Percentiles rank a stretch among this genome's conserved stretches.
These are phyloP conservation scores for Vaccinium corymbosum DNA, from an alignment of 148 eudicot species.

Conservation along the genomic window DNA sequence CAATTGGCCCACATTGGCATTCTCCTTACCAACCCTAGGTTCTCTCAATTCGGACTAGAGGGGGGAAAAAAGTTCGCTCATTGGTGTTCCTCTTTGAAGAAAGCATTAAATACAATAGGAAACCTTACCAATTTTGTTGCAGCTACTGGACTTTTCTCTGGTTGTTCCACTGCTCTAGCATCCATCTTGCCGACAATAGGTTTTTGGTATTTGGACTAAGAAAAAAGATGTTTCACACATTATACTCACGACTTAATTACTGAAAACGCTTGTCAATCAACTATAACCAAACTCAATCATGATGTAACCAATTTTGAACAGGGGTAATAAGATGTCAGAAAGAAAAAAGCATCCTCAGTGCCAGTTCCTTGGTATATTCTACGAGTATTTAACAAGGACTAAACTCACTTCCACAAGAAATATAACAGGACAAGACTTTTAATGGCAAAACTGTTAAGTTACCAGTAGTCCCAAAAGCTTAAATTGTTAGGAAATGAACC, in stretches of 20 bases:
- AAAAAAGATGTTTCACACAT: background rate
- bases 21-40: background rate
- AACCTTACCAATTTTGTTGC: conserved; percentile 11
- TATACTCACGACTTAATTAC: background rate
- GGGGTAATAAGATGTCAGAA: background rate
- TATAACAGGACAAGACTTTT: background rate
- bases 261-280: background rate
- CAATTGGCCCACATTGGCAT: background rate
- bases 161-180: background rate
- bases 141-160: conserved; percentile 4
- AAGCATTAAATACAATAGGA: background rate
- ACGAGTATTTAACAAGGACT: background rate
- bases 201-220: background rate
- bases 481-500: no score
- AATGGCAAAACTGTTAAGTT: background rate
- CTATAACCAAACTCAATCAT: background rate
- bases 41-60: background rate
- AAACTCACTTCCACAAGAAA: background rate
- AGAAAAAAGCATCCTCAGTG: background rate
- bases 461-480: no score
- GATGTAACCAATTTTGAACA: background rate
- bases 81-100: background rate
- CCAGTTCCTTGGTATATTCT: background rate
- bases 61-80: no score
- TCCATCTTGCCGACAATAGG: background rate